Evolutionary conservation across 306 rosid species (phyloP), one percentile per base, ranked within the genome.

Genomic region (Cercis canadensis): DNA sequence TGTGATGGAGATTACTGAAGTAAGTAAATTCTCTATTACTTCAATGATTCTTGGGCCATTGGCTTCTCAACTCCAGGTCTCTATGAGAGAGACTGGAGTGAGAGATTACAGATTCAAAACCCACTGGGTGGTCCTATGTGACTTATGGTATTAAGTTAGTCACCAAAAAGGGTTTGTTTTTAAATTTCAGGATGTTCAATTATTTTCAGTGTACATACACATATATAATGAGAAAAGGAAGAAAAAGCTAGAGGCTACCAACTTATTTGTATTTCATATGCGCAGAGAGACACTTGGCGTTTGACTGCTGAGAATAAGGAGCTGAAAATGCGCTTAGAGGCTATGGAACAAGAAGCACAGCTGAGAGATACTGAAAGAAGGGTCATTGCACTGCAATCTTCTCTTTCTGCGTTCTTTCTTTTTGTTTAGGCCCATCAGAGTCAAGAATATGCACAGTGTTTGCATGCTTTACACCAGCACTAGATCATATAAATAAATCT

Each of bases 241-340:
- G 46, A 54, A 31, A 10, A 10, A 0, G 15, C 37, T 56, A 11
- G 9, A 55, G 36, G 9, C 0, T 52, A 14, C 17, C 41, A 57
- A 52, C 71, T 82, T 11, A 73, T 67, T 11, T 43, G 11, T 56
- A 14, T 76, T 71, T 68, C 16, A 8, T 65, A 47, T 82, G 59
- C 86, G 90, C 91, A 94, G 99, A 91, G 92, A 73, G 97, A 94
- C 82, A 90, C 97, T 16, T 37, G 88, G 43, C 91, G 81, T 11
- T 74, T 94, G 76, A 78, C 84, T 59, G 1, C 80, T 52, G 89
- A 94, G 78, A 91, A 94, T 57, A 91, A 88, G 85, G 99, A 89
- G 81, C 97, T 94, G 71, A 94, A 91, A 72, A 62, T 91, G 74
- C 89, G 90, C 47, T 52, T 94, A 73, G 96, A 94, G 64, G 90